Evolutionary conservation across 1,284 basidiomycete genomes (phyloP).

Genomic region (Golubevia sp.): DNA sequence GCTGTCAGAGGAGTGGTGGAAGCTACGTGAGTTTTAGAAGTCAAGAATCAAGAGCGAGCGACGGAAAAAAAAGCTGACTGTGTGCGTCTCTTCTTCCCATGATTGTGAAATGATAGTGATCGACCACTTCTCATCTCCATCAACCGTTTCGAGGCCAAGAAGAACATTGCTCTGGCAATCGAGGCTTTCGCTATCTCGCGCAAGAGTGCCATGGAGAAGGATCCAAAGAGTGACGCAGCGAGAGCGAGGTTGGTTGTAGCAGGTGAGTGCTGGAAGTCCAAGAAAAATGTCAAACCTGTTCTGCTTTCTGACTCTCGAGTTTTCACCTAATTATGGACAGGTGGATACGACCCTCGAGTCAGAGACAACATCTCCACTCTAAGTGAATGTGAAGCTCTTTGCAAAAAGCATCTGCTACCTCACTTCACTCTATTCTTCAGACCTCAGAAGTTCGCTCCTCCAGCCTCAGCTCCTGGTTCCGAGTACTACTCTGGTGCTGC

Average conservation of each 20-base stretch:
- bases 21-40: not conserved
- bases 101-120: slow-evolving; percentile 31
- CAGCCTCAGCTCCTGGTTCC: slow-evolving; percentile 27
- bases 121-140: slow-evolving; percentile 82
- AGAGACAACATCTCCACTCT: slow-evolving; percentile 73
- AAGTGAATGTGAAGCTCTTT: slow-evolving; percentile 25
- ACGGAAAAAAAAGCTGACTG: slow-evolving; percentile 16
- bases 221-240: slow-evolving; percentile 16
- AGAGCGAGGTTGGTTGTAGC: slow-evolving; percentile 73
- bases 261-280: slow-evolving; percentile 65
- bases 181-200: slow-evolving; percentile 70
- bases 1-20: slow-evolving; percentile 5
- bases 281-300: not conserved
- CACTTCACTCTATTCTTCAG: slow-evolving; percentile 51
- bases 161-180: slow-evolving; percentile 83
- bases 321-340: slow-evolving; percentile 61
- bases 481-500: slow-evolving; percentile 11
- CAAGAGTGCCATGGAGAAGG: slow-evolving; percentile 42
- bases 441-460: slow-evolving; percentile 45
- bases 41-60: not conserved
- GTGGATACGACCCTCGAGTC: slow-evolving; percentile 76
- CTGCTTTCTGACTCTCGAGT: not conserved
- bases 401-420: slow-evolving; percentile 64
- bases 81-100: not conserved
- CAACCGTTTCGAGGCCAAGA: slow-evolving; percentile 95